Percentiles rank a stretch among this genome's conserved stretches.
phyloP scores from a whole-genome alignment of 495 filamentous ascomycete species.

The Immersiella caudata region DNA sequence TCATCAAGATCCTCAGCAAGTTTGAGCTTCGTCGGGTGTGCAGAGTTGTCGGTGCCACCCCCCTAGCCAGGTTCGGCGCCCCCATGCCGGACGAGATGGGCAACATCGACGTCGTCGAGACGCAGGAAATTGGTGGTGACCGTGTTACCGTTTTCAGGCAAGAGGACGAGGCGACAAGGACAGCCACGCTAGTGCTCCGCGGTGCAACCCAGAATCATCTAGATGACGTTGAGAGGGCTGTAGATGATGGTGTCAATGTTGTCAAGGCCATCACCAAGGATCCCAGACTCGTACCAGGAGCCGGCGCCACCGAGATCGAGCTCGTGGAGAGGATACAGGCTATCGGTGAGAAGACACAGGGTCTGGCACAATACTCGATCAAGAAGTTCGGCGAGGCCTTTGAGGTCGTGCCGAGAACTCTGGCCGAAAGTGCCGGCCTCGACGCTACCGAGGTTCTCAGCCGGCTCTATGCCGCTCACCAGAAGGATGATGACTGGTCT shows the following conservation, averaged over 20 bases:
- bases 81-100: conserved; percentile 99
- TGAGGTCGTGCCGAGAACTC: conserved; percentile 89
- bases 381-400: conserved; percentile 98
- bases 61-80: conserved; percentile 90
- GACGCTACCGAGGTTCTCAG: conserved; percentile 95
- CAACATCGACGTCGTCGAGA: conserved; percentile 91
- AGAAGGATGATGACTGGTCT: conserved; percentile 84
- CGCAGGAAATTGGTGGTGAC: conserved; percentile 96
- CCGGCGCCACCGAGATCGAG: conserved; percentile 94
- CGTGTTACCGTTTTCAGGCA: conserved; percentile 98
- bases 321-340: conserved; percentile 88
- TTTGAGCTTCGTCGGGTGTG: conserved; percentile 93
- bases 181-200: conserved; percentile 91
- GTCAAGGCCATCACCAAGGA: conserved; percentile 98
- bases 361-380: conserved; percentile 91
- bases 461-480: conserved; percentile 88
- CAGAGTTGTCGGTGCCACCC: conserved; percentile 94
- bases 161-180: conserved; percentile 88
- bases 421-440: conserved; percentile 92
- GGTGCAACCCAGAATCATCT: conserved; percentile 98
- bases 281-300: conserved; percentile 86
- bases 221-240: conserved; percentile 94
- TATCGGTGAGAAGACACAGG: conserved; percentile 87
- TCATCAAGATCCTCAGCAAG: conserved; percentile 97
- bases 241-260: conserved; percentile 98